Evolutionary conservation across 208 protist genomes (phyloP).

Genomic region (Wallacemonas sp.): DNA sequence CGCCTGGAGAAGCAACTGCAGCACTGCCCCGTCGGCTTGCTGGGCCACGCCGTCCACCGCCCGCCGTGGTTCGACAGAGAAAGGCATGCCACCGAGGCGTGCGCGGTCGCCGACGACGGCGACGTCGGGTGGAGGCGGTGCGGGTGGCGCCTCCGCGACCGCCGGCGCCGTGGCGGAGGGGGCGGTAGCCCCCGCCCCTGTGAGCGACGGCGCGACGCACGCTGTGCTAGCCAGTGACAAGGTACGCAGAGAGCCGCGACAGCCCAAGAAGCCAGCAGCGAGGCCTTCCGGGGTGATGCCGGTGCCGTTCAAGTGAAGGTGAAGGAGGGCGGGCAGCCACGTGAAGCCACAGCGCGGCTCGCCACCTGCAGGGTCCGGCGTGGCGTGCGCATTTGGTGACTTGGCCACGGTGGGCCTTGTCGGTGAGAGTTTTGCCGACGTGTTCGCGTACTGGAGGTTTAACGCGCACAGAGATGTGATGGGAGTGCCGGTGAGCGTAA

Average conservation of each 20-base stretch:
- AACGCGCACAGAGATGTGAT: neutral
- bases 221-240: neutral
- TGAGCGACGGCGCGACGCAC: neutral
- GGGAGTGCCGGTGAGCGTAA: neutral
- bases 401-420: neutral
- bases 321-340: neutral
- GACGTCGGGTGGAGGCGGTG: neutral
- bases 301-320: neutral
- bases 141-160: too few relatives aligned
- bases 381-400: neutral
- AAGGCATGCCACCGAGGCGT: too few relatives aligned
- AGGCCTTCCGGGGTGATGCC: slow-evolving; percentile 3
- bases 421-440: neutral
- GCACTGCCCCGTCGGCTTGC: neutral
- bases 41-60: neutral
- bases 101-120: too few relatives aligned
- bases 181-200: neutral
- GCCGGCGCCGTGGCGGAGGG: too few relatives aligned
- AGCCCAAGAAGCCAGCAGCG: neutral
- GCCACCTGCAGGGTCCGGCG: neutral
- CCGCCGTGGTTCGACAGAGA: neutral
- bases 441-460: neutral
- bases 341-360: neutral
- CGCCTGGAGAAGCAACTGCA: neutral
- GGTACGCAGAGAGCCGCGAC: neutral